phyloP scores from a whole-genome alignment of 2,329 filamentous ascomycete genomes.

The Rasamsonia emersonii region DNA sequence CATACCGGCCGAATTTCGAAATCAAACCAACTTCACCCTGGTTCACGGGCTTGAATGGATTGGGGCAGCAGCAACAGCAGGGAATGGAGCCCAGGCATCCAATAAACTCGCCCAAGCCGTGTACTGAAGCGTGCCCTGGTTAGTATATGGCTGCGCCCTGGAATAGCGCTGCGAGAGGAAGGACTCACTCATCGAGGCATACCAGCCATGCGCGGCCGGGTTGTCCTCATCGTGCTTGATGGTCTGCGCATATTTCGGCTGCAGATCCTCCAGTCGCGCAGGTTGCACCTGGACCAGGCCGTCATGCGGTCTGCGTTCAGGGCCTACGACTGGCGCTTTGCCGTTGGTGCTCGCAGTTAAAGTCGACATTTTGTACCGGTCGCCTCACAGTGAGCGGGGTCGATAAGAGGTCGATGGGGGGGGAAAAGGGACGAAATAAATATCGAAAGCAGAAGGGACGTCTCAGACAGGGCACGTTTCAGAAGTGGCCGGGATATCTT shows the following conservation, averaged over 20 bases:
- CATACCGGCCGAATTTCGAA: constrained; percentile 73
- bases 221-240: constrained; percentile 55
- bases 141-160: constrained; percentile 3
- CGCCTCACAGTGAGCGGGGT: too few relatives aligned
- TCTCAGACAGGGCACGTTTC: too few relatives aligned
- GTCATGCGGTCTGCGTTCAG: constrained; percentile 37
- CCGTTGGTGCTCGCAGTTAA: constrained; percentile 14
- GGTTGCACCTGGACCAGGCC: constrained; percentile 65
- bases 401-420: too few relatives aligned
- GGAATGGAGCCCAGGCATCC: constrained; percentile 80
- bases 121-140: constrained; percentile 45
- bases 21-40: constrained; percentile 94
- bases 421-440: too few relatives aligned
- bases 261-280: constrained; percentile 72
- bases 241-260: constrained; percentile 67
- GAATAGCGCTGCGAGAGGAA: not conserved
- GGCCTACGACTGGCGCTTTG: constrained; percentile 23
- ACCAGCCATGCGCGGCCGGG: constrained; percentile 72
- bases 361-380: too few relatives aligned
- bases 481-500: too few relatives aligned
- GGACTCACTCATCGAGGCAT: constrained; percentile 69
- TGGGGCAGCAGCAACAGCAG: constrained; percentile 85
- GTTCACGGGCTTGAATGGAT: constrained; percentile 85
- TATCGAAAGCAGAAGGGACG: too few relatives aligned
- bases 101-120: constrained; percentile 62